Evolutionary conservation across 345 rosid species (phyloP), one percentile per base, ranked within the genome.

Genomic region (Gossypium arboreum): DNA sequence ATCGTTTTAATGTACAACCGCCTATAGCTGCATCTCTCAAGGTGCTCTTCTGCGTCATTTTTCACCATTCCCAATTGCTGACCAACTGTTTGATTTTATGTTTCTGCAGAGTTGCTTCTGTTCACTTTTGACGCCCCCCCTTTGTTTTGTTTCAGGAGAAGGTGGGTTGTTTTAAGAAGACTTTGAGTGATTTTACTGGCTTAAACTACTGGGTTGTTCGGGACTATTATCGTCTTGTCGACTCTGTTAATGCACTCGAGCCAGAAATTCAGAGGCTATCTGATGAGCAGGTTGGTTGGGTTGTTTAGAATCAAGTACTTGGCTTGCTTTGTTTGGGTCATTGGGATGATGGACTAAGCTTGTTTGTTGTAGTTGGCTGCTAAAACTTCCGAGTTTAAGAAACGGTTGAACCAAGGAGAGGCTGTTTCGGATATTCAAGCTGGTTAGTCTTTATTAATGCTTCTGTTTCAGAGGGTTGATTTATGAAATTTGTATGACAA

Each of bases 201-300:
- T 79, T 91, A 82, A 94, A 94, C 75, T 75, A 85, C 83, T 94
- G 97, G 98, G 94, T 91, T 78, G 97, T 92, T 75, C 85, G 83
- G 75, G 98, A 94, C 74, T 94, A 94, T 74, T 83, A 82, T 77
- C 97, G 94, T 51, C 90, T 94, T 2, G 97, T 88, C 70, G 84
- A 83, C 22, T 83, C 89, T 12, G 97, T 94, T 56, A 94, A 88
- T 77, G 83, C 79, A 48, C 9, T 91, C 25, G 98, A 92, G 83
- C 85, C 81, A 2, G 84, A 54, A 18, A 83, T 89, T 71, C 84
- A 79, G 83, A 80, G 69, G 66, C 91, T 91, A 22, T 78, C 93
- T 8, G 94, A 94, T 85, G 91, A 86, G 71, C 93, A 92, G 97
- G 98, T 94, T 81, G 61, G 78, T 68, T 18, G 54, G 13, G 62